Percentiles rank a stretch among this genome's conserved stretches.
Conservation (phyloP, 108 stramenopile genomes). For the Pinguiococcus pyrenoidosus region DNA sequence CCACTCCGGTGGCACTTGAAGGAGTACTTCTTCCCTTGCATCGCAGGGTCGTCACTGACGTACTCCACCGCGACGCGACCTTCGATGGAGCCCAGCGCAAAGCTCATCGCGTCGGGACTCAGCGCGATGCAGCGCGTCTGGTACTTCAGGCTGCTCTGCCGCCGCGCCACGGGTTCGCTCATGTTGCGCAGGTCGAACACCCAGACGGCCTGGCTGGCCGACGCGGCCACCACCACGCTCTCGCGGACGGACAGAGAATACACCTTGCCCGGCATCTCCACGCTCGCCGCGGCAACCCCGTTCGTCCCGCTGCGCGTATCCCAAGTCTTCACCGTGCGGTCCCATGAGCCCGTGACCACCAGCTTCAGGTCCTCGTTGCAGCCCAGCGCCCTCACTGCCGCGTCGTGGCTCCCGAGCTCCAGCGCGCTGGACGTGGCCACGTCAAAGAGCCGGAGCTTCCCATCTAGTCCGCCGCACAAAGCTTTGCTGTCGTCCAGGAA, state of each 20-base stretch:
- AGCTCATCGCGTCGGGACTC: conserved; percentile 11
- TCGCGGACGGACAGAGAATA: not conserved
- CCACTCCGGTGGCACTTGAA: conserved; percentile 89
- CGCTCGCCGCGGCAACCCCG: conserved; percentile 5
- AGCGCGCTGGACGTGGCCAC: not conserved
- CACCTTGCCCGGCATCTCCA: conserved; percentile 27
- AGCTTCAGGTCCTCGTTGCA: conserved; percentile 25
- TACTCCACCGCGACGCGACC: conserved; percentile 92
- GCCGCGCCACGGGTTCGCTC: conserved; percentile 17
- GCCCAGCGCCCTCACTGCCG: conserved; percentile 18
- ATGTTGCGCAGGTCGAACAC: conserved; percentile 32
- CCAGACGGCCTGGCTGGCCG: conserved; percentile 14
- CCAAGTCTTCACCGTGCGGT: conserved; percentile 22
- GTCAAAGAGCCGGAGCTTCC: conserved; percentile 2
- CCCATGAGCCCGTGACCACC: conserved; percentile 27
- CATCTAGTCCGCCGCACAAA: conserved; percentile 24
- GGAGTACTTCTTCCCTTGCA: conserved; percentile 56
- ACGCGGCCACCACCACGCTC: conserved; percentile 19
- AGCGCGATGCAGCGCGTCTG: conserved; percentile 26
- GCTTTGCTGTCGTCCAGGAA: conserved; percentile 20
- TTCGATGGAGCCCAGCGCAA: conserved; percentile 81
- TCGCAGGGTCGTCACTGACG: conserved; percentile 24
- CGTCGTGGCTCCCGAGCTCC: conserved; percentile 10
- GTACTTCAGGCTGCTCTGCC: conserved; percentile 30
- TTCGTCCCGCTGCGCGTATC: conserved; percentile 18